Base-by-base conservation (phyloP, 2,329 filamentous ascomycete species). In the Teratosphaeria gauchensis region DNA sequence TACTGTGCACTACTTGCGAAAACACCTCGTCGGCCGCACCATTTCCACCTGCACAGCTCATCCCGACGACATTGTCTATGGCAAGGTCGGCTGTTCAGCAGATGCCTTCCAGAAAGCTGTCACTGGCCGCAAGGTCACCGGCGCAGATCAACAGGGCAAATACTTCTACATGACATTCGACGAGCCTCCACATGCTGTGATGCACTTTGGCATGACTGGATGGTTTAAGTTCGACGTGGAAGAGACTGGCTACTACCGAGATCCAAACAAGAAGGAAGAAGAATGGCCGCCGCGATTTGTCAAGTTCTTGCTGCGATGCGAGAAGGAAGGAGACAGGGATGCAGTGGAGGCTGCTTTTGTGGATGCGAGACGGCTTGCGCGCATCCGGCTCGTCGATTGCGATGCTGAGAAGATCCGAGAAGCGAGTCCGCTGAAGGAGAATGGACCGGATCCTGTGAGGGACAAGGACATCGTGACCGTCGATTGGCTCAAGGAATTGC, bases 161-260 rank as follows among this genome's bases (percentile, higher is more conserved):
- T 97, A 97, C 71, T 97, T 99, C 73, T 99, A 94, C 80, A 79
- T 97, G 24, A 85, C 90, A 42, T 88, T 89, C 82, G 81, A 83
- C 30, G 81, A 82, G 9, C 82, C 90, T 11, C 92, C 92, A 1
- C 94, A 97, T 74, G 83, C 89, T 0, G 84, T 97, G 4, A 70
- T 74, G 69, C 73, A 75, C 61, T 71, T 74, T 31, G 73, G 74
- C 11, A 76, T 82, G 80, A 76, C 78, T 16, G 85, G 94, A 6
- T 97, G 94, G 94, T 80, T 97, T 56, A 88, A 95, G 68, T 91
- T 97, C 71, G 86, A 83, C 63, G 85, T 86, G 62, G 86, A 90
- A 59, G 84, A 86, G 61, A 90, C 87, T 3, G 84, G 85, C 33
- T 92, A 94, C 74, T 94, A 95, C 75, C 88, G 89, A 68, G 52